Evolutionary conservation across 2,329 filamentous ascomycete species (phyloP).

Genomic region (Fusarium xylarioides): DNA sequence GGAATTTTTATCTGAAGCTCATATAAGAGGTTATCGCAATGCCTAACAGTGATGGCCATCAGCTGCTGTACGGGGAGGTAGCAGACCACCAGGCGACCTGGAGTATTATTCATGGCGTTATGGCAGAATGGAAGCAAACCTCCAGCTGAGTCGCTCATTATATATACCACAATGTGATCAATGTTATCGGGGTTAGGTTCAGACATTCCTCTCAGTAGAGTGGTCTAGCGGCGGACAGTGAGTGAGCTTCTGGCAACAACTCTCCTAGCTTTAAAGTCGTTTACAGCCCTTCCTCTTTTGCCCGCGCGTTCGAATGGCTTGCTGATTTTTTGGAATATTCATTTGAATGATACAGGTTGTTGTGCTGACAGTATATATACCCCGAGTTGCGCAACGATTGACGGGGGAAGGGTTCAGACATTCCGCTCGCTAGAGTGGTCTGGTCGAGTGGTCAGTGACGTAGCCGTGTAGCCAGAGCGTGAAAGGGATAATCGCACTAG

Average conservation of each 20-base stretch:
- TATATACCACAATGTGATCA: neutral
- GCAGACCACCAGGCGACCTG: accelerated
- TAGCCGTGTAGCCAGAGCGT: neutral
- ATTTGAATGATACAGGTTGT: too few relatives aligned
- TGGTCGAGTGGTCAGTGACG: neutral
- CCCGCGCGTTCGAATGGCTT: neutral
- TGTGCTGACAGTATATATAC: neutral
- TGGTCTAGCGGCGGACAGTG: neutral
- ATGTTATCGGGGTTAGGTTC: neutral
- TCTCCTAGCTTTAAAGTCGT: neutral
- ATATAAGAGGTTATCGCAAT: neutral
- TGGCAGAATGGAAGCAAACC: neutral
- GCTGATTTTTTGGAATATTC: accelerated
- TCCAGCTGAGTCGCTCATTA: accelerated
- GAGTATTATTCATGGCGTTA: too few relatives aligned
- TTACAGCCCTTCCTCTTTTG: neutral
- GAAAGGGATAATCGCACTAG: neutral
- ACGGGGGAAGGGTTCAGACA: neutral
- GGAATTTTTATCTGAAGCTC: accelerated
- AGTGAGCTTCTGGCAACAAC: too few relatives aligned
- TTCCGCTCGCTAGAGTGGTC: neutral
- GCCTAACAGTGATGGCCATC: accelerated
- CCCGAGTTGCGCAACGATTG: neutral
- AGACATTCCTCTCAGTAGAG: neutral
- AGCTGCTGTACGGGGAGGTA: neutral